A percentile compares a stretch with the other conserved stretches of the same genome.
phyloP scores from a whole-genome alignment of 805 yeast genomes.

The Metschnikowia lunata region DNA sequence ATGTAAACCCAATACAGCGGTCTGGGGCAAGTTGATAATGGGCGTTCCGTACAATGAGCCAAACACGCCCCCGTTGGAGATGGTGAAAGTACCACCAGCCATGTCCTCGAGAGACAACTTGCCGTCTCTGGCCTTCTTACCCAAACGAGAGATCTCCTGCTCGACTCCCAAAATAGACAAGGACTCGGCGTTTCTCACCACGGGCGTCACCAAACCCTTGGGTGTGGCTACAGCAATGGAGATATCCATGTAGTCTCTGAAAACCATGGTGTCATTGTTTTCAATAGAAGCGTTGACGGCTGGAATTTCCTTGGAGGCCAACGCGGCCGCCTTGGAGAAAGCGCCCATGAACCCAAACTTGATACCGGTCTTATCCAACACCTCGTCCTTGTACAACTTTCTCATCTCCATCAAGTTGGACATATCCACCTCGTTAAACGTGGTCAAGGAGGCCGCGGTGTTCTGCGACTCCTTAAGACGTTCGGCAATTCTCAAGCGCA shows the following conservation, averaged over 20 bases:
- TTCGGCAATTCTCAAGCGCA: slow-evolving; percentile 98
- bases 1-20: slow-evolving; percentile 95
- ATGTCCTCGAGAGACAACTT: slow-evolving; percentile 95
- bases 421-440: slow-evolving; percentile 98
- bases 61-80: slow-evolving; percentile 98
- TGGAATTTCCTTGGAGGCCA: slow-evolving; percentile 93
- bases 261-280: slow-evolving; percentile 85
- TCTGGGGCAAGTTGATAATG: slow-evolving; percentile 96
- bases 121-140: slow-evolving; percentile 94
- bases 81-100: slow-evolving; percentile 99
- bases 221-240: slow-evolving; percentile 98
- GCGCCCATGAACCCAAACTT: slow-evolving; percentile 99
- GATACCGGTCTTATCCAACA: slow-evolving; percentile 87
- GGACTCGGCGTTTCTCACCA: slow-evolving; percentile 94
- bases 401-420: slow-evolving; percentile 86
- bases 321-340: slow-evolving; percentile 86
- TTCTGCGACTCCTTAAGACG: slow-evolving; percentile 98
- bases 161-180: slow-evolving; percentile 84
- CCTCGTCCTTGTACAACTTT: slow-evolving; percentile 94
- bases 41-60: slow-evolving; percentile 98
- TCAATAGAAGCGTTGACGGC: slow-evolving; percentile 95
- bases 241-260: slow-evolving; percentile 93
- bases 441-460: slow-evolving; percentile 96
- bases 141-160: slow-evolving; percentile 73
- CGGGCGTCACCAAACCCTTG: slow-evolving; percentile 97